A percentile compares a stretch with the other conserved stretches of the same genome.
Evolutionary conservation across 306 rosid genomes (phyloP).

Genomic region (Inga laurina): DNA sequence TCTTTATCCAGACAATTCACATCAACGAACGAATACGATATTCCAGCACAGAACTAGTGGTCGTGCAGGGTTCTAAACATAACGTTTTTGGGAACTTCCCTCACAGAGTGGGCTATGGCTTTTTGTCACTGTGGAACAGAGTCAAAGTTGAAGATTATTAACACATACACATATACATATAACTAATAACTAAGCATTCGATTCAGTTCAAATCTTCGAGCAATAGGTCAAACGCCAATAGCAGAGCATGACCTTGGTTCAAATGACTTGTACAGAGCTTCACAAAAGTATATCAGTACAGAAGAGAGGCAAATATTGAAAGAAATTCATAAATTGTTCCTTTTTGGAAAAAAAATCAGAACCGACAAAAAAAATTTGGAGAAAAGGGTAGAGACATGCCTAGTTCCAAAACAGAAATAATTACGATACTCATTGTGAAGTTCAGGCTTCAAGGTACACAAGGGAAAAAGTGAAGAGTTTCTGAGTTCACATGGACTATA

Average conservation of each 20-base stretch:
- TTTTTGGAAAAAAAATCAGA: background rate
- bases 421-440: background rate
- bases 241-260: slow-evolving; percentile 1
- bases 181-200: background rate
- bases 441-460: background rate
- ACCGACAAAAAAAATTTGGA: background rate
- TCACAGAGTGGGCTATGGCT: background rate
- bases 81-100: background rate
- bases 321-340: background rate
- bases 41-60: background rate
- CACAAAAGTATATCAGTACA: background rate
- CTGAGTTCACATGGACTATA: slow-evolving; percentile 1
- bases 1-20: background rate
- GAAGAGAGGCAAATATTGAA: background rate
- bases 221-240: slow-evolving; percentile 14
- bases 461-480: background rate
- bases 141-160: background rate
- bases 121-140: background rate
- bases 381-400: background rate
- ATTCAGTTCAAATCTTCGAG: slow-evolving; percentile 15
- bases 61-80: background rate
- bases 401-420: background rate
- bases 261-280: background rate
- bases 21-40: background rate
- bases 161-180: background rate